A percentile compares a stretch with the other conserved stretches of the same genome.
Conservation (phyloP, 2,329 filamentous ascomycete species). For the Colletotrichum gigasporum region DNA sequence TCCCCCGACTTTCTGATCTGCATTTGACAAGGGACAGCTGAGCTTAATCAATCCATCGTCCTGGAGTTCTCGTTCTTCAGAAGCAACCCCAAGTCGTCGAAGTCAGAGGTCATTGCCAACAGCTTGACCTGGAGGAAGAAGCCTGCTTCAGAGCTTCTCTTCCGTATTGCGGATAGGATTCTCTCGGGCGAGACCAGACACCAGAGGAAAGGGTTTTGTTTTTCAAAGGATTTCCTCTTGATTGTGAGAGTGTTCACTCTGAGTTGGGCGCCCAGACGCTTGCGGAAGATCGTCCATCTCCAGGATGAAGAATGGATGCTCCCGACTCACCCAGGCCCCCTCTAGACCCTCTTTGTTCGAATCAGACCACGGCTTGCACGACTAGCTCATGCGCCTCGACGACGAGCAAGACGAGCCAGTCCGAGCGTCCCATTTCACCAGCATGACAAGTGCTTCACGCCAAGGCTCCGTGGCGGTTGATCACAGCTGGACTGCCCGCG, state of each 20-base stretch:
- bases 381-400: not conserved
- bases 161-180: too few species aligned
- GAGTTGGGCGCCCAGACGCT: conserved; percentile 2
- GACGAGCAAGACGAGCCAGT: not conserved
- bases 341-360: conserved; percentile 10
- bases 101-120: not conserved
- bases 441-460: not conserved
- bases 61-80: not conserved
- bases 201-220: not conserved
- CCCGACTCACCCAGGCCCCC: not conserved
- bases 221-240: not conserved
- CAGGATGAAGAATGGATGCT: conserved; percentile 3
- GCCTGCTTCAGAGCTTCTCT: too few species aligned
- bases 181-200: not conserved
- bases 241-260: not conserved
- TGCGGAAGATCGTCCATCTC: conserved; percentile 16
- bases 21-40: conserved; percentile 15
- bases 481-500: not conserved
- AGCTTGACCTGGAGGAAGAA: not conserved
- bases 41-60: conserved; percentile 18
- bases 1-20: not conserved
- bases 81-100: not conserved
- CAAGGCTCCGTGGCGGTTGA: not conserved
- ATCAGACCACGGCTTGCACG: not conserved
- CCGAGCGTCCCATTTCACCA: conserved; percentile 2